Conservation (phyloP, 1,284 basidiomycete genomes). For the Fomes fomentarius region DNA sequence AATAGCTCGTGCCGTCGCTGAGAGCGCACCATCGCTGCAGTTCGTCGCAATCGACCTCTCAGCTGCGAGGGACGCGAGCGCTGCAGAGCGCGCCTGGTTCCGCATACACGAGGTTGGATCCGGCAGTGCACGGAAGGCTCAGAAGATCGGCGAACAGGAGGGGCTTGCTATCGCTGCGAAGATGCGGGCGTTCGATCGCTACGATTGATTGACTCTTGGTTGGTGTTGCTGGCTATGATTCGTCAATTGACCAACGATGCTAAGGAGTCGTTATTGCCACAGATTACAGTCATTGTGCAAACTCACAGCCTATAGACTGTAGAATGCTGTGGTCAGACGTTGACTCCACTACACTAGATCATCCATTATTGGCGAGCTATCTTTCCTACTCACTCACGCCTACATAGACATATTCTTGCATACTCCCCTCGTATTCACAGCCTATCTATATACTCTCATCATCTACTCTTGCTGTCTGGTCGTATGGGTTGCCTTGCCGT, state of each 20-base stretch:
- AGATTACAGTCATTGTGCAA: too few relatives aligned
- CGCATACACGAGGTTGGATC: neutral
- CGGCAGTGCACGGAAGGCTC: conserved; percentile 1
- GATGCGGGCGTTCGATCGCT: conserved; percentile 20
- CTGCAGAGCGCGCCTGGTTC: conserved; percentile 12
- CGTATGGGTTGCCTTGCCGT: too few relatives aligned
- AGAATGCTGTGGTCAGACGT: neutral
- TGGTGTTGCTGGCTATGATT: neutral
- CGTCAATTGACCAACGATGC: too few relatives aligned
- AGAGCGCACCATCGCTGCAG: conserved; percentile 11
- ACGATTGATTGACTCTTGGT: conserved; percentile 12
- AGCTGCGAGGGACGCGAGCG: conserved; percentile 3
- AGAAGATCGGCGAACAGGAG: conserved; percentile 8
- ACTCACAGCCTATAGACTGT: conserved; percentile 9
- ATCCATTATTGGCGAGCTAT: neutral
- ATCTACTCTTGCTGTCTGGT: neutral
- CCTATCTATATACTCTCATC: neutral
- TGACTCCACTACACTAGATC: conserved; percentile 7
- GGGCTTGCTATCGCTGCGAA: conserved; percentile 1
- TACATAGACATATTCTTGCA: too few relatives aligned
- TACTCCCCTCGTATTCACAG: neutral
- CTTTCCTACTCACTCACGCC: neutral
- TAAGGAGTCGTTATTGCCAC: too few relatives aligned
- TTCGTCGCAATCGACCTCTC: conserved; percentile 21
- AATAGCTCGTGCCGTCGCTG: conserved; percentile 14